Base-by-base conservation (phyloP, 148 eudicot species). In the Suaeda aralocaspica region DNA sequence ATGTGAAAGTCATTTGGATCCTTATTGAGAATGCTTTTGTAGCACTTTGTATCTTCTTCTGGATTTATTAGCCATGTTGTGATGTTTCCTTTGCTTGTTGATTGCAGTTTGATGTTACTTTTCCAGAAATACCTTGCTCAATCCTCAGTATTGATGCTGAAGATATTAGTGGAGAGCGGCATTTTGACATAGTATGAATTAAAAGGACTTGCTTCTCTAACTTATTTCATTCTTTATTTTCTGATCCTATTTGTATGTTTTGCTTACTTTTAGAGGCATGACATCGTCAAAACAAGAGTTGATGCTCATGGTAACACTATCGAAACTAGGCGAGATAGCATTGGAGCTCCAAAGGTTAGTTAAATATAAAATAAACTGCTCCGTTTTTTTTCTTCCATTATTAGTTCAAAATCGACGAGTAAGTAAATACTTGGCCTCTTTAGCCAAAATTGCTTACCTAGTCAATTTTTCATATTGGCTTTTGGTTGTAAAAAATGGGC, bases 131-230 rank as follows among this genome's bases (percentile, higher is more conserved):
- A 75, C 86, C 91, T 8, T 94, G 97, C 68, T 74, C 99, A 19
- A 67, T 91, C 74, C 87, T 94, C 76, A 87, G 96, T 64, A 66
- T 94, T 69, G 99, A 94, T 79, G 88, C 97, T 63, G 91, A 87
- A 85, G 97, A 94, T 82, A 94, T 94, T 57, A 94, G 99, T 80
- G 99, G 97, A 61, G 97, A 94, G 87, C 85, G 79, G 68, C 99
- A 94, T 82, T 81, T 84, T 77, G 96, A 94, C 78, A 83, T 94
- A 66, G 99, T 94, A 87, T 67, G 96, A 81, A 45, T 72, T 59
- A 26, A 62, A 67, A 45, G 53, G 63, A 58, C 14, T 6, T 49
- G 9, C 15, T 46, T 70, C n/a, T 51, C 58, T 13, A 46, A 36
- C 46, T 49, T 68, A 28, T 59, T n/a, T 56, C 55, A 0, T 57